Conservation (phyloP, 305 asterid species). For the Withania somnifera region DNA sequence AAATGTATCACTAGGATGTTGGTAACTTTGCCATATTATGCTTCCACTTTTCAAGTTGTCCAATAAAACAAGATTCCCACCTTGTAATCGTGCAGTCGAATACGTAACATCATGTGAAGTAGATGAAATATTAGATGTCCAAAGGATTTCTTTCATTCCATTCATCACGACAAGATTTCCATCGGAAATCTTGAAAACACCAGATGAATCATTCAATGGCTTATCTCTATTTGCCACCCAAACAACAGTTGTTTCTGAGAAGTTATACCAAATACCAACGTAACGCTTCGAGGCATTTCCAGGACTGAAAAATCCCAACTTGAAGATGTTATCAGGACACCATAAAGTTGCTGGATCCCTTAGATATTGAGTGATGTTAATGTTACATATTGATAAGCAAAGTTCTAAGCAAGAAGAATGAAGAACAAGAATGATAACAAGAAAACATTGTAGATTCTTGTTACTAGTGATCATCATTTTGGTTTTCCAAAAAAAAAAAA, state of each 20-base stretch:
- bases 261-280: slow-evolving; percentile 31
- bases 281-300: slow-evolving; percentile 18
- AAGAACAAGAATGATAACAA: neutral
- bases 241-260: slow-evolving; percentile 16
- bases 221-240: too few species aligned
- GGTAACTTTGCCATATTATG: slow-evolving; percentile 33
- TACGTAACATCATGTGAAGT: neutral
- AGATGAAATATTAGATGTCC: slow-evolving; percentile 30
- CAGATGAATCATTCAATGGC: slow-evolving; percentile 25
- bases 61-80: slow-evolving; percentile 31
- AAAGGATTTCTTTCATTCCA: slow-evolving; percentile 10
- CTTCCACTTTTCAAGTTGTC: slow-evolving; percentile 9
- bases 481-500: neutral
- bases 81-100: slow-evolving; percentile 16
- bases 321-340: slow-evolving; percentile 14
- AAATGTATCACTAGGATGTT: slow-evolving; percentile 20
- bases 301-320: slow-evolving; percentile 34
- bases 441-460: neutral
- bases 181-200: slow-evolving; percentile 19
- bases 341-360: neutral
- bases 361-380: neutral
- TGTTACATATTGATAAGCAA: neutral
- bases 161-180: slow-evolving; percentile 35
- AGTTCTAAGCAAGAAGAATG: neutral
- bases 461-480: neutral